Evolutionary conservation across 148 eudicot species (phyloP).

Genomic region (Persicaria tinctoria): DNA sequence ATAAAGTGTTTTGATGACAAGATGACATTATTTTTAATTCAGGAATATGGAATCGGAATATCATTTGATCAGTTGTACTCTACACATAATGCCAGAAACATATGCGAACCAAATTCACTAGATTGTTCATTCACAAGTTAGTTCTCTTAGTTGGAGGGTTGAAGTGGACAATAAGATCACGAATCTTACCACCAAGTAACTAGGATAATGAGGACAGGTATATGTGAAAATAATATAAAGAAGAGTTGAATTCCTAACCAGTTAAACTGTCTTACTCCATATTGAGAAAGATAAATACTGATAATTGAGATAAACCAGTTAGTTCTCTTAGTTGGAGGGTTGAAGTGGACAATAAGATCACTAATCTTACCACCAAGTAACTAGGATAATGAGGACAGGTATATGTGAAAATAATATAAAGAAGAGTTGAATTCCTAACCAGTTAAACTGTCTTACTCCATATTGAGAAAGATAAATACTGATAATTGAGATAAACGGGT

Average conservation of each 20-base stretch:
- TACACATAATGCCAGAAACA: background rate
- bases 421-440: background rate
- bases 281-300: background rate
- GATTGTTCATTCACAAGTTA: background rate
- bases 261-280: background rate
- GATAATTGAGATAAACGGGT: background rate
- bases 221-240: background rate
- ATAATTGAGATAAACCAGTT: too few relatives aligned
- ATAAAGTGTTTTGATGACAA: background rate
- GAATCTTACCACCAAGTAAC: background rate
- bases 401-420: background rate
- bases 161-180: background rate
- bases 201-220: background rate
- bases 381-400: background rate
- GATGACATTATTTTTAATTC: background rate
- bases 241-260: background rate
- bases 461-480: background rate
- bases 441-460: background rate
- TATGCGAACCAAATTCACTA: background rate
- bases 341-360: background rate
- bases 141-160: background rate
- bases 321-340: background rate
- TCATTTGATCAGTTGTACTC: background rate
- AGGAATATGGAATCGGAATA: background rate
- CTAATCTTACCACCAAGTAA: background rate